Conservation (phyloP, 768 basidiomycete species). For the Rhodotorula sphaerocarpa region DNA sequence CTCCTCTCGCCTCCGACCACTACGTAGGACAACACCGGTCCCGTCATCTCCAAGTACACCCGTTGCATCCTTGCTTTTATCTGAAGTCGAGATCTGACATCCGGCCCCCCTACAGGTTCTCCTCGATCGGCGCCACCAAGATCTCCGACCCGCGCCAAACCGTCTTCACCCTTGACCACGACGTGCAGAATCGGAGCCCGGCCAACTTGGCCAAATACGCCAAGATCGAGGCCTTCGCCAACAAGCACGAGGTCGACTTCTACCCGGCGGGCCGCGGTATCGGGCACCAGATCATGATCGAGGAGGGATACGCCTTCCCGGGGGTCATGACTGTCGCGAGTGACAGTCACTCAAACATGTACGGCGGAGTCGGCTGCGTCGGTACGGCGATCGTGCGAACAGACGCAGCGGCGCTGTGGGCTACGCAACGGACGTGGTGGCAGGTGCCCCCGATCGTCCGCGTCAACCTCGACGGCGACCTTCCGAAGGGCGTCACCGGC, state of each 20-base stretch:
- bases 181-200: slow-evolving; percentile 83
- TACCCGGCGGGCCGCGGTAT: slow-evolving; percentile 97
- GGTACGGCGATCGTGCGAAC: slow-evolving; percentile 93
- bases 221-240: slow-evolving; percentile 80
- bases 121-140: slow-evolving; percentile 80
- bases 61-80: slow-evolving; percentile 15
- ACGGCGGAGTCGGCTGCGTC: slow-evolving; percentile 92
- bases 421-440: slow-evolving; percentile 99
- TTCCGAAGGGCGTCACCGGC: slow-evolving; percentile 84
- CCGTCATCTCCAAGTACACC: slow-evolving; percentile 89
- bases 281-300: slow-evolving; percentile 92
- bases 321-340: slow-evolving; percentile 72
- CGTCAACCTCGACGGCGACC: slow-evolving; percentile 73
- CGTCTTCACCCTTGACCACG: slow-evolving; percentile 95
- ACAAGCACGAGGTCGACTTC: slow-evolving; percentile 77
- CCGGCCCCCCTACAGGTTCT: slow-evolving; percentile 57
- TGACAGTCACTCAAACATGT: slow-evolving; percentile 64
- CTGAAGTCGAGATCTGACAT: too few species aligned
- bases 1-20: background rate
- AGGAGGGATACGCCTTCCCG: slow-evolving; percentile 97
- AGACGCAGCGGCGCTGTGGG: slow-evolving; percentile 91
- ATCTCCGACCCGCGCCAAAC: slow-evolving; percentile 73
- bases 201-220: slow-evolving; percentile 91
- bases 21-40: slow-evolving; percentile 84
- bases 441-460: slow-evolving; percentile 95